Evolutionary conservation across 2,329 filamentous ascomycete genomes (phyloP).

Genomic region (Tolypocladium album): DNA sequence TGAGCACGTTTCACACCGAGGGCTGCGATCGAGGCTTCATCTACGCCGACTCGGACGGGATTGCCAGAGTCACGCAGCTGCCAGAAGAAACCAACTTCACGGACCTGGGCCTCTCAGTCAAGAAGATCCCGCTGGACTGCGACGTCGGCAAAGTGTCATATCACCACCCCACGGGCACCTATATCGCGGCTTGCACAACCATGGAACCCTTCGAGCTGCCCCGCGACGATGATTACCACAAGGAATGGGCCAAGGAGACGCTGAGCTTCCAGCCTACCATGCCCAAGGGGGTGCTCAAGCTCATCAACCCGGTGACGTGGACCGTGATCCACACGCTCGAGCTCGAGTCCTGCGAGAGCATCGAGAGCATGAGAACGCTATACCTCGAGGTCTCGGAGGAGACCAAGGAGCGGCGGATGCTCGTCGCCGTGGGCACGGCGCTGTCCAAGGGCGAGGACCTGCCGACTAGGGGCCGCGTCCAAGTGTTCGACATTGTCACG

Average conservation of each 20-base stretch:
- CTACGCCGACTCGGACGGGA: slow-evolving; percentile 64
- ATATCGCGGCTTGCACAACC: slow-evolving; percentile 63
- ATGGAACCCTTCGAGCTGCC: slow-evolving; percentile 69
- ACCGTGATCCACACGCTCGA: slow-evolving; percentile 65
- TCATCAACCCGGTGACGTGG: slow-evolving; percentile 71
- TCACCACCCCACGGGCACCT: slow-evolving; percentile 63
- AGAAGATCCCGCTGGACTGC: slow-evolving; percentile 57
- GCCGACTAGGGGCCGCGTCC: slow-evolving; percentile 71
- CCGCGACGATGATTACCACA: slow-evolving; percentile 74
- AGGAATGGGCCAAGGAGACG: slow-evolving; percentile 69
- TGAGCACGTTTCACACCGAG: slow-evolving; percentile 68
- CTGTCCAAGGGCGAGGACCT: slow-evolving; percentile 85
- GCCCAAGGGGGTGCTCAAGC: slow-evolving; percentile 62
- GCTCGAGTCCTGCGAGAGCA: slow-evolving; percentile 63
- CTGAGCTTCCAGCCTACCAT: slow-evolving; percentile 52
- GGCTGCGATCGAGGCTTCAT: slow-evolving; percentile 75
- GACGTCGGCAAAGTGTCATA: slow-evolving; percentile 68
- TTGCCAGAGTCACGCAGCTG: slow-evolving; percentile 63
- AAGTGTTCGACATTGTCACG: slow-evolving; percentile 83
- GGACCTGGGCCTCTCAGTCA: slow-evolving; percentile 66
- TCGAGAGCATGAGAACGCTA: slow-evolving; percentile 74
- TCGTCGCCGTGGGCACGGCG: slow-evolving; percentile 78
- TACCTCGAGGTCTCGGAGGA: slow-evolving; percentile 84
- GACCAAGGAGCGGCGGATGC: slow-evolving; percentile 73
- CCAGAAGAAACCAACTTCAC: slow-evolving; percentile 55